phyloP scores from a whole-genome alignment of 2,329 filamentous ascomycete species.

The Sclerotinia trifoliorum region DNA sequence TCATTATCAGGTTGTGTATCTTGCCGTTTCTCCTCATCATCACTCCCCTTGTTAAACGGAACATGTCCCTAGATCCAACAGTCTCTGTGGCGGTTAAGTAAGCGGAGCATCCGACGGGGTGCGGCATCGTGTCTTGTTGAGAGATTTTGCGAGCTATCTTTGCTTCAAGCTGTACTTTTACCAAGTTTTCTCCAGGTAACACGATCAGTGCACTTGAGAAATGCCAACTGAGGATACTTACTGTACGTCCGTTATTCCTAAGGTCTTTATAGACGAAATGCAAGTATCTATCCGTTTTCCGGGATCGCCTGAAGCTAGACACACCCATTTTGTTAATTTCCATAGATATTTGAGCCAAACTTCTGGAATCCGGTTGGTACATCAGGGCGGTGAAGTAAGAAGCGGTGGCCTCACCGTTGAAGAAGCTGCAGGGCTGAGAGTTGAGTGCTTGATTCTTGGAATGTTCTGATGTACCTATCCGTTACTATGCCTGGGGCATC shows the following conservation, averaged over 20 bases:
- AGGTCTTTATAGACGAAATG: slow-evolving; percentile 20
- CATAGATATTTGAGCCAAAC: slow-evolving; percentile 24
- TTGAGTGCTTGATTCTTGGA: slow-evolving; percentile 29
- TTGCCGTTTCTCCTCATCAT: slow-evolving; percentile 5
- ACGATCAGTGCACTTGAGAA: slow-evolving; percentile 8
- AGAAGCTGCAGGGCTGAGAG: slow-evolving; percentile 38
- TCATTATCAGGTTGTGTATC: slow-evolving; percentile 26
- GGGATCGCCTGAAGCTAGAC: slow-evolving; percentile 10
- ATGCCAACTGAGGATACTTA: neutral
- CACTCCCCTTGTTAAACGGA: slow-evolving; percentile 6
- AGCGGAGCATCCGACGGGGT: slow-evolving; percentile 29
- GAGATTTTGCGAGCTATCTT: neutral
- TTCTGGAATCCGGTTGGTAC: slow-evolving; percentile 30
- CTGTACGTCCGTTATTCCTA: slow-evolving; percentile 17
- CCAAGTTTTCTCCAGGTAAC: slow-evolving; percentile 17
- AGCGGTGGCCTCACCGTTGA: slow-evolving; percentile 29
- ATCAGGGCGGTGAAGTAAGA: slow-evolving; percentile 31
- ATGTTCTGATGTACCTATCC: slow-evolving; percentile 23
- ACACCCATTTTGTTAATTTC: slow-evolving; percentile 11
- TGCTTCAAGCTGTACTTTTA: neutral
- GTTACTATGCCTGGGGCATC: slow-evolving; percentile 26
- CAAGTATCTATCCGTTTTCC: slow-evolving; percentile 18
- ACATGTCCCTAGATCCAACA: slow-evolving; percentile 10
- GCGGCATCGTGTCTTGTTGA: slow-evolving; percentile 1
- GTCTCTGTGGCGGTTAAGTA: slow-evolving; percentile 8